Percentiles rank a stretch among this genome's conserved stretches.
phyloP scores from a whole-genome alignment of 2,329 filamentous ascomycete genomes.

The Chaetomium sp. region DNA sequence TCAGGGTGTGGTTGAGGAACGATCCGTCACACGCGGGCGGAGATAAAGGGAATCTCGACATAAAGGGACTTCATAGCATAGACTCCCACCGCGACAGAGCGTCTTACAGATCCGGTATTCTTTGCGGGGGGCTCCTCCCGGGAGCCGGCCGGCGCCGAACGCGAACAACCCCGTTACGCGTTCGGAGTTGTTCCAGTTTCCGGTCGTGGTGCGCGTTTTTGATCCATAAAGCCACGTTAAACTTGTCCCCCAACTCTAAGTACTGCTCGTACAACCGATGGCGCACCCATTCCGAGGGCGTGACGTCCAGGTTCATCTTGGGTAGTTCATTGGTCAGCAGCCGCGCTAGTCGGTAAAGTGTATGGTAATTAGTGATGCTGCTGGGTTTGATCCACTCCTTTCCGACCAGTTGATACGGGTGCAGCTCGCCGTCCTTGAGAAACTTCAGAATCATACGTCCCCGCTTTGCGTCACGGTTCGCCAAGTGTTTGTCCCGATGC shows the following conservation, averaged over 20 bases:
- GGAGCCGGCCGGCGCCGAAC: conserved; percentile 50
- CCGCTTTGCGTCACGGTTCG: conserved; percentile 50
- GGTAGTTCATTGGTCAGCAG: conserved; percentile 44
- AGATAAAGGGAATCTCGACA: too few relatives aligned
- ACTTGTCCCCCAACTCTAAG: conserved; percentile 37
- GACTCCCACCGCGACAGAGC: too few relatives aligned
- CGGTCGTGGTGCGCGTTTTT: conserved; percentile 51
- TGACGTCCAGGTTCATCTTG: conserved; percentile 47
- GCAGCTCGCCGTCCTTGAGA: conserved; percentile 43
- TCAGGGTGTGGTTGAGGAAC: too few relatives aligned
- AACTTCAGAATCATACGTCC: conserved; percentile 47
- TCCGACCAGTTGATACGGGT: conserved; percentile 50
- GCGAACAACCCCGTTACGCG: conserved; percentile 49
- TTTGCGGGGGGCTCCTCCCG: too few relatives aligned
- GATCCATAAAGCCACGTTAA: conserved; percentile 45
- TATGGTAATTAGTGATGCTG: conserved; percentile 47
- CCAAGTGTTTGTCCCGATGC: conserved; percentile 44
- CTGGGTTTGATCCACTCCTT: conserved; percentile 45
- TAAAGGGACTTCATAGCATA: too few relatives aligned
- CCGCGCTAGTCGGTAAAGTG: conserved; percentile 48
- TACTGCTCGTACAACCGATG: conserved; percentile 49
- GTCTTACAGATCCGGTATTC: too few relatives aligned
- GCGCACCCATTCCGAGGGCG: conserved; percentile 50
- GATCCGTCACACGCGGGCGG: too few relatives aligned
- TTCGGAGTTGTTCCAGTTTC: conserved; percentile 43